A percentile compares a stretch with the other conserved stretches of the same genome.
phyloP scores from a whole-genome alignment of 345 rosid species.

The Acer negundo region DNA sequence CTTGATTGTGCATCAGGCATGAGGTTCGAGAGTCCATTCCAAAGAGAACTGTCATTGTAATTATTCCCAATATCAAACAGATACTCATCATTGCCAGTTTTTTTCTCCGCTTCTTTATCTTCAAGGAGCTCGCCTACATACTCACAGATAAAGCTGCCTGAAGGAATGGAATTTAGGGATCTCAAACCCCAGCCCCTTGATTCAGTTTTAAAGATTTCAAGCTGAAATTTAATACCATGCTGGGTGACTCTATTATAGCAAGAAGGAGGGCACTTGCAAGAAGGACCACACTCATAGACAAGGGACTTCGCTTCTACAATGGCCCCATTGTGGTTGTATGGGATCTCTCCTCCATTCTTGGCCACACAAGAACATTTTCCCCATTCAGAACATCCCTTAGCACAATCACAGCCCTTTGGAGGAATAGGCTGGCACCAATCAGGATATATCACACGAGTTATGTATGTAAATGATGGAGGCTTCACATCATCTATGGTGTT shows the following conservation, averaged over 20 bases:
- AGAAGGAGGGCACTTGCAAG: slow-evolving; percentile 71
- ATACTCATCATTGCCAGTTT: slow-evolving; percentile 74
- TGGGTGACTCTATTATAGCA: slow-evolving; percentile 83
- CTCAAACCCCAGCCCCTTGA: slow-evolving; percentile 95
- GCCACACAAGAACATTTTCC: slow-evolving; percentile 54
- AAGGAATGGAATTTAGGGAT: slow-evolving; percentile 70
- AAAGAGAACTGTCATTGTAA: slow-evolving; percentile 41
- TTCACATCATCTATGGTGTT: slow-evolving; percentile 69
- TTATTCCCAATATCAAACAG: slow-evolving; percentile 71
- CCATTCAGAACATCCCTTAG: slow-evolving; percentile 48
- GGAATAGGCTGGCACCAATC: slow-evolving; percentile 48
- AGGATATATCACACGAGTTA: slow-evolving; percentile 56
- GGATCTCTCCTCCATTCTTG: slow-evolving; percentile 77
- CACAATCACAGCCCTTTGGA: slow-evolving; percentile 62
- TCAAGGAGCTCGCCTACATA: slow-evolving; percentile 82
- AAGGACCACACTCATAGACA: slow-evolving; percentile 85
- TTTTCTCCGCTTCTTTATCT: slow-evolving; percentile 71
- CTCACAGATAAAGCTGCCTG: slow-evolving; percentile 88
- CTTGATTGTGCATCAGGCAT: slow-evolving; percentile 44
- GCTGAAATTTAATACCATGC: slow-evolving; percentile 67
- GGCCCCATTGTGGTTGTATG: slow-evolving; percentile 76
- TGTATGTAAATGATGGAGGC: slow-evolving; percentile 69
- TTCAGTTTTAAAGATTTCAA: slow-evolving; percentile 81
- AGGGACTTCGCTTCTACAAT: slow-evolving; percentile 60
- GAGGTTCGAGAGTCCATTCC: slow-evolving; percentile 46